Evolutionary conservation across 2,329 filamentous ascomycete species (phyloP).

Genomic region (Fusarium sp.): DNA sequence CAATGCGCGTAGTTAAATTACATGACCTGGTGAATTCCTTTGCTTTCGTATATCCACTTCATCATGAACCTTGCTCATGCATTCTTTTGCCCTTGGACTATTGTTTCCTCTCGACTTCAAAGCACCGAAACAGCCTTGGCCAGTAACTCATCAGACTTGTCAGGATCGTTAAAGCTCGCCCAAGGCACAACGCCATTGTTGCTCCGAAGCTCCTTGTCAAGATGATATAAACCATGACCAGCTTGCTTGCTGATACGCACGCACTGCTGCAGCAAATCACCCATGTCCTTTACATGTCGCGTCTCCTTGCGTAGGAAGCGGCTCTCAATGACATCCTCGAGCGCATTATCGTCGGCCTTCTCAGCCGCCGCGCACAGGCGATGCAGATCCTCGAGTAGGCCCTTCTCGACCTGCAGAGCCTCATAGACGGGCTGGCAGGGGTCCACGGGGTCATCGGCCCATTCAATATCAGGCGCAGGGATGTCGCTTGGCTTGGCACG

Average conservation of each 20-base stretch:
- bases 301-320: conserved; percentile 21
- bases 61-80: too few relatives aligned
- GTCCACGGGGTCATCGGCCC: conserved; percentile 16
- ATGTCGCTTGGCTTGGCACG: conserved; percentile 10
- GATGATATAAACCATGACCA: conserved; percentile 14
- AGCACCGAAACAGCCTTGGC: background rate
- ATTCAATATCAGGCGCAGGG: conserved; percentile 4
- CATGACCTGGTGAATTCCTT: too few relatives aligned
- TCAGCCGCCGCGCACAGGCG: conserved; percentile 1
- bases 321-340: conserved; percentile 12
- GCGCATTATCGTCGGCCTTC: conserved; percentile 6
- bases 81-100: too few relatives aligned
- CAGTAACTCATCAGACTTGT: conserved; percentile 13
- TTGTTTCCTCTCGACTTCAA: background rate
- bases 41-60: too few relatives aligned
- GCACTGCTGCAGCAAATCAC: conserved; percentile 14
- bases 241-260: conserved; percentile 11
- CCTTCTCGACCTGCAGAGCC: conserved; percentile 6
- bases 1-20: too few relatives aligned
- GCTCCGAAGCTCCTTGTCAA: conserved; percentile 12
- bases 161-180: conserved; percentile 11
- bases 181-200: conserved; percentile 12
- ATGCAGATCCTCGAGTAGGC: conserved; percentile 5
- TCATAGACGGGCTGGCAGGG: conserved; percentile 6
- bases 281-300: conserved; percentile 12